Evolutionary conservation across 441 rosid genomes (phyloP).

Genomic region (Kokia cookei): DNA sequence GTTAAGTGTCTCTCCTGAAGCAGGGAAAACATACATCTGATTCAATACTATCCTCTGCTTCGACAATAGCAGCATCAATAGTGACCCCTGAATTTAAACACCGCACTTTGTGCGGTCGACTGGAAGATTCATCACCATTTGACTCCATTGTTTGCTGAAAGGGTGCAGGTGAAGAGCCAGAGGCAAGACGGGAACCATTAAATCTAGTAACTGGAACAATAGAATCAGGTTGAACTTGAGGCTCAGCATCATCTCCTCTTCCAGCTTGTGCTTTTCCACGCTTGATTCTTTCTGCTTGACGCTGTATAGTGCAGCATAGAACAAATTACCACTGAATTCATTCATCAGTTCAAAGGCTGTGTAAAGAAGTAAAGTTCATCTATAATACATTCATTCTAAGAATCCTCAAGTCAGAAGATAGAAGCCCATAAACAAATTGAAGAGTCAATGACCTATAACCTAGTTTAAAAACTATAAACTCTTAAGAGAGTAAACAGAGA

Average conservation of each 20-base stretch:
- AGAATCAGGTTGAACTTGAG: conserved; percentile 44
- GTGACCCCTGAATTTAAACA: conserved; percentile 50
- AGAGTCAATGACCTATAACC: not conserved
- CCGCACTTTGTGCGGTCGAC: conserved; percentile 36
- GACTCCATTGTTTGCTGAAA: conserved; percentile 38
- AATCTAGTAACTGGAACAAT: conserved; percentile 78
- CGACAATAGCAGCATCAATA: conserved; percentile 76
- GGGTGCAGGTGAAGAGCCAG: conserved; percentile 80
- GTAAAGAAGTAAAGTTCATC: not conserved
- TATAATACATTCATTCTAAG: not conserved
- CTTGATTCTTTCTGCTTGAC: conserved; percentile 67
- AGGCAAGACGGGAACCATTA: conserved; percentile 90
- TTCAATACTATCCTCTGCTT: conserved; percentile 69
- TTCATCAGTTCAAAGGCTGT: not conserved
- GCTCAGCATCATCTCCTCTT: conserved; percentile 60
- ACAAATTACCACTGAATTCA: not conserved
- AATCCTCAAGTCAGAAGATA: not conserved
- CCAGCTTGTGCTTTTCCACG: conserved; percentile 54
- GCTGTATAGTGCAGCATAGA: conserved; percentile 35
- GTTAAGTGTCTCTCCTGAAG: conserved; percentile 45
- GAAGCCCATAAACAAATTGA: not conserved
- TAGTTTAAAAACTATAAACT: not conserved
- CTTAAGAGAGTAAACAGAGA: not conserved
- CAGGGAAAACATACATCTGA: conserved; percentile 73
- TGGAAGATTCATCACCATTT: conserved; percentile 26